Evolutionary conservation across 495 filamentous ascomycete genomes (phyloP).

Genomic region (Hypoxylon fuscum): DNA sequence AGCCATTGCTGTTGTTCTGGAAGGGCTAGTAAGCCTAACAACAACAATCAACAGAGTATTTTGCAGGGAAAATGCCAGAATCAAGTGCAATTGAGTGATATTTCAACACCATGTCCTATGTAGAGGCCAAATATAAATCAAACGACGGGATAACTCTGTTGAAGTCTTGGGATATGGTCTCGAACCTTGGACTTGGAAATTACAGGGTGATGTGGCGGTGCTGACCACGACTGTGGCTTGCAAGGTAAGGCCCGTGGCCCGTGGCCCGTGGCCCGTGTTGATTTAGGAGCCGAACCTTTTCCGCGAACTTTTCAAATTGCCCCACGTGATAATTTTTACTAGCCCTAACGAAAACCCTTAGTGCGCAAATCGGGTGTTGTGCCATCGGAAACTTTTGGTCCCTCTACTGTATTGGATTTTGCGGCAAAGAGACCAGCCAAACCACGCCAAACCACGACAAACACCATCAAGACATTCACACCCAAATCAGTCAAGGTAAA

Average conservation of each 20-base stretch:
- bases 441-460: constrained; percentile 49
- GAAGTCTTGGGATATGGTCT: too few species aligned
- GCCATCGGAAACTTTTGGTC: constrained; percentile 37
- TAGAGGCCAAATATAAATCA: too few species aligned
- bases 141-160: too few species aligned
- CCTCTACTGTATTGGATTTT: constrained; percentile 49
- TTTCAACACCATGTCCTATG: too few species aligned
- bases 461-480: constrained; percentile 52
- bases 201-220: too few species aligned
- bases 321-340: constrained; percentile 26
- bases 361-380: constrained; percentile 32
- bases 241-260: too few species aligned
- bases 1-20: not conserved
- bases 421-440: constrained; percentile 42
- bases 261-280: not conserved
- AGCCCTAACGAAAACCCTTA: constrained; percentile 42
- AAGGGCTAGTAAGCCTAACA: not conserved
- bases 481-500: constrained; percentile 60
- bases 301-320: not conserved
- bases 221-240: not conserved
- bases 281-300: not conserved
- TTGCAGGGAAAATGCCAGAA: too few species aligned
- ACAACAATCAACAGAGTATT: not conserved
- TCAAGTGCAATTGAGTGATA: too few species aligned
- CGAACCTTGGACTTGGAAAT: too few species aligned